A percentile compares a stretch with the other conserved stretches of the same genome.
These are phyloP conservation scores for Fonsecaea pugnacius DNA, from an alignment of 2,329 filamentous ascomycete species.

Conservation along the genomic window DNA sequence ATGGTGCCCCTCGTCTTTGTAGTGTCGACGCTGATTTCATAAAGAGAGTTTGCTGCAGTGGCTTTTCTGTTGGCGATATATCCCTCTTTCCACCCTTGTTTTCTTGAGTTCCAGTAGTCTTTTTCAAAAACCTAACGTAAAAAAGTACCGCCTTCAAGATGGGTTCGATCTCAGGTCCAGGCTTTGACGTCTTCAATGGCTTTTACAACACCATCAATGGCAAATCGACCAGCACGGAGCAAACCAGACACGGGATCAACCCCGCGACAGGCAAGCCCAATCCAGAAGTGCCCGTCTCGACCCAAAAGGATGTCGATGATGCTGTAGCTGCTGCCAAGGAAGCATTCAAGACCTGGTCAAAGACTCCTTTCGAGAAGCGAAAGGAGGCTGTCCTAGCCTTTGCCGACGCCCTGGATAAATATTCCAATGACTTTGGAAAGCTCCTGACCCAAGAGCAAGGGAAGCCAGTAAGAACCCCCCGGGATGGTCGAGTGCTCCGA, in stretches of 20 bases:
- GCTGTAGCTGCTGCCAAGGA: conserved; percentile 55
- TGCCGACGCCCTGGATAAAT: conserved; percentile 44
- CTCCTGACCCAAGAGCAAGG: conserved; percentile 51
- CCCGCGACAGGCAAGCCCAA: conserved; percentile 56
- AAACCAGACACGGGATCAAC: conserved; percentile 57
- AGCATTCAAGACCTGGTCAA: conserved; percentile 57
- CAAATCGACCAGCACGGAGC: conserved; percentile 50
- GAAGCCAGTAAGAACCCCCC: conserved; percentile 41
- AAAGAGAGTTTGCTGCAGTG: background rate
- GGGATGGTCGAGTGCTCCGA: background rate
- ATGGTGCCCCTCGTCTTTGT: background rate
- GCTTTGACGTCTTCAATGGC: conserved; percentile 43
- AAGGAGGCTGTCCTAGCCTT: conserved; percentile 42
- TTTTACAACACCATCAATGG: conserved; percentile 61
- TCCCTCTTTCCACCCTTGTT: background rate
- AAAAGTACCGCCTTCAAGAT: conserved; percentile 6
- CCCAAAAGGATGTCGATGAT: conserved; percentile 55
- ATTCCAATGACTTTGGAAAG: conserved; percentile 44
- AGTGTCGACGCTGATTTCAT: background rate
- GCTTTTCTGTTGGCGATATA: background rate
- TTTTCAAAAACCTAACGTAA: background rate
- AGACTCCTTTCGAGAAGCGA: conserved; percentile 43
- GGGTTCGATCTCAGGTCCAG: conserved; percentile 21
- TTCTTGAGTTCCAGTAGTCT: background rate
- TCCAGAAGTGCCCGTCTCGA: conserved; percentile 57